Base-by-base conservation (phyloP, 2,329 filamentous ascomycete genomes). In the Fusarium drepaniforme region DNA sequence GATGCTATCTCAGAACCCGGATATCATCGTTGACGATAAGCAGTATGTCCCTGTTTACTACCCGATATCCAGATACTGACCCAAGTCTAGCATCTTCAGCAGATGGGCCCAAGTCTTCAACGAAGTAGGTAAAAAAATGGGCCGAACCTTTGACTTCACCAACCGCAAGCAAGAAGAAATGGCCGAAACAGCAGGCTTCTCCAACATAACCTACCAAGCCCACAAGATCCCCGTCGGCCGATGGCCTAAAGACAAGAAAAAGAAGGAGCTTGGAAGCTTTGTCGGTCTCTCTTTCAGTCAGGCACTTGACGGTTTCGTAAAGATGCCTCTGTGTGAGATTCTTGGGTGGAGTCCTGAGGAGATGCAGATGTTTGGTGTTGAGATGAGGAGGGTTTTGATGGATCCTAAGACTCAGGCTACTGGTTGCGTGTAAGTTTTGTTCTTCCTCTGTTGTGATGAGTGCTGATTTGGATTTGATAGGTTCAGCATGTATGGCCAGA, bases 261-360 rank as follows among this genome's bases (percentile, higher is more conserved):
- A 75, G 33, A 78, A 78, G 18, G 75, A 78, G 5, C 44, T 78
- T 1, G 76, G 77, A 1, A 70, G 75, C 3, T 78, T 78, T 5
- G 75, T 78, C 4, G 65, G 70, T 0, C 56, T 78, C 2, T 75
- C 73, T 1, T 78, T 78, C 4, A 78, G 76, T 15, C 76, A 78
- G 21, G 77, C 76, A 0, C 30, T 78, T 0, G 77, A 78, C 23
- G 75, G 77, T 2, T 78, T 76, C 6, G 49, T 78, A 6, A 78
- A 78, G 56, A 23, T 78, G 28, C 77, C 76, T 3, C 40, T 78
- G 5, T 77, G 76, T 30, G 73, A 75, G 16, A 66, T 78, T 12
- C 59, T 78, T 0, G 57, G 66, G 6, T 78, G 76, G 77, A 76
- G 67, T 11, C 60, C 70, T 0, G 73, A 69, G 11, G 68, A 76